Evolutionary conservation across 1,284 basidiomycete genomes (phyloP).

Genomic region (Golubevia pallescens): DNA sequence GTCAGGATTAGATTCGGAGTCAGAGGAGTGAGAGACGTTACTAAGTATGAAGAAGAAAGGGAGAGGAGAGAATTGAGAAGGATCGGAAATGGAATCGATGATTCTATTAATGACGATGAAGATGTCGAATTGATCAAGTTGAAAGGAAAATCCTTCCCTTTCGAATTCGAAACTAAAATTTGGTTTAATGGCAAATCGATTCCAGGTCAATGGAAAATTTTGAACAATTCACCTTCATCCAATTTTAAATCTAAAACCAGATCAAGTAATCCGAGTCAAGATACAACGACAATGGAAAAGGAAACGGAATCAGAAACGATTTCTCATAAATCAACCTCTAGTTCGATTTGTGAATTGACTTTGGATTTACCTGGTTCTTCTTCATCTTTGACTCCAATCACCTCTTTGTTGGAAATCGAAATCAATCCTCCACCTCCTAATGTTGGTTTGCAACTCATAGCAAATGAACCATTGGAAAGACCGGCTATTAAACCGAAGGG

Average conservation of each 20-base stretch:
- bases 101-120: not conserved
- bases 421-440: too few relatives aligned
- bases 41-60: not conserved
- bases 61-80: not conserved
- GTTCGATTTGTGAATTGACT: too few relatives aligned
- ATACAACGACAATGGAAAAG: too few relatives aligned
- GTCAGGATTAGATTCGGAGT: not conserved
- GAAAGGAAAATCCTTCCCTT: not conserved
- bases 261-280: too few relatives aligned
- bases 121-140: not conserved
- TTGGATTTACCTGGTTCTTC: too few relatives aligned
- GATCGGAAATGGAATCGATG: not conserved
- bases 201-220: not conserved
- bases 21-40: not conserved
- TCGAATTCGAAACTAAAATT: not conserved
- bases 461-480: too few relatives aligned
- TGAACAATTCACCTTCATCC: not conserved
- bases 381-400: too few relatives aligned
- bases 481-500: too few relatives aligned
- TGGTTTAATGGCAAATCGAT: not conserved
- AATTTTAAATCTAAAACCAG: not conserved
- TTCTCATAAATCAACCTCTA: too few relatives aligned
- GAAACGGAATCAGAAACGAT: too few relatives aligned
- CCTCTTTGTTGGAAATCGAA: too few relatives aligned
- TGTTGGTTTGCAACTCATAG: too few relatives aligned